Evolutionary conservation across 1,284 basidiomycete species (phyloP).

Genomic region (Ustilago cynodontis): DNA sequence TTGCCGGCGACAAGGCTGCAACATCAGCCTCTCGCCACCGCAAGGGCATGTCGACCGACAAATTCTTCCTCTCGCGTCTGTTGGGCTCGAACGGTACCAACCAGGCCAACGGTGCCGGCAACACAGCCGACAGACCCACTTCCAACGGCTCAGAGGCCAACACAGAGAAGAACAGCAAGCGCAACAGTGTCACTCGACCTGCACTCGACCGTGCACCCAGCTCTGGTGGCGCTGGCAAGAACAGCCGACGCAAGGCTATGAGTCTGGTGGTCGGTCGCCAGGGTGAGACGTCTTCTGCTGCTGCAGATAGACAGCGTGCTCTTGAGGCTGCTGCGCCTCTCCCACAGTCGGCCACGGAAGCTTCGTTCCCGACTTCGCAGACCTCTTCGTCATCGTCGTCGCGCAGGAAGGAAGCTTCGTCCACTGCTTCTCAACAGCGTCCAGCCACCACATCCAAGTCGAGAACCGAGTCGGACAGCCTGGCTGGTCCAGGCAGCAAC

Average conservation of each 20-base stretch:
- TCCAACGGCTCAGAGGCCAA: slow-evolving; percentile 13
- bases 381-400: slow-evolving; percentile 29
- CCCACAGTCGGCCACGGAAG: slow-evolving; percentile 18
- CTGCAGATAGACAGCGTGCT: slow-evolving; percentile 36
- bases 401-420: slow-evolving; percentile 31
- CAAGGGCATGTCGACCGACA: slow-evolving; percentile 66
- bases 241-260: slow-evolving; percentile 62
- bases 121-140: slow-evolving; percentile 6
- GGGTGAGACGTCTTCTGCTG: slow-evolving; percentile 37
- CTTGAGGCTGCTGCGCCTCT: slow-evolving; percentile 14
- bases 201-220: slow-evolving; percentile 39
- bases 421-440: slow-evolving; percentile 25
- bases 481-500: slow-evolving; percentile 22
- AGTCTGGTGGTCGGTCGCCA: slow-evolving; percentile 59
- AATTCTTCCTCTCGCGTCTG: slow-evolving; percentile 60
- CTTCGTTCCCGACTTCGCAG: slow-evolving; percentile 15
- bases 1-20: slow-evolving; percentile 20
- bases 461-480: slow-evolving; percentile 22
- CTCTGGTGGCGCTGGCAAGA: slow-evolving; percentile 21
- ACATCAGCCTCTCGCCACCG: slow-evolving; percentile 49
- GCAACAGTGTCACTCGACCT: slow-evolving; percentile 36
- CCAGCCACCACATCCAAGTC: slow-evolving; percentile 33
- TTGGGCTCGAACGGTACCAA: slow-evolving; percentile 37
- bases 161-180: slow-evolving; percentile 34
- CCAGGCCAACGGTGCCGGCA: slow-evolving; percentile 11